These are phyloP conservation scores for Xylaria sp. DNA, from an alignment of 2,329 filamentous ascomycete genomes.

Conservation along the genomic window DNA sequence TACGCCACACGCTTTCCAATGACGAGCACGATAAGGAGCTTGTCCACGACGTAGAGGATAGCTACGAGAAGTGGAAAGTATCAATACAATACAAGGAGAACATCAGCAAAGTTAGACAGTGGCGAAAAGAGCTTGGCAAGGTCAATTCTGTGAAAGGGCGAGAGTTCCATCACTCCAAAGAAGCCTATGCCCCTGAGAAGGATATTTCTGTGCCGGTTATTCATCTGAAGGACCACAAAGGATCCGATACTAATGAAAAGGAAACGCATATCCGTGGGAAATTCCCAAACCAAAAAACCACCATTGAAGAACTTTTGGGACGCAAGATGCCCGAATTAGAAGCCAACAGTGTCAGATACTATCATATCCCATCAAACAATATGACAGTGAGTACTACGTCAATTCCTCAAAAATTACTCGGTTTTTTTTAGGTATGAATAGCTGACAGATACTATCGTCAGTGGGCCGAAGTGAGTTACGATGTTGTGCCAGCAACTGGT, in stretches of 20 bases:
- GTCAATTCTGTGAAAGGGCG: neutral
- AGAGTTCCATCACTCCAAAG: neutral
- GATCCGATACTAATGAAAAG: neutral
- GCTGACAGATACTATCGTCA: conserved; percentile 15
- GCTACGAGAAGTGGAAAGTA: conserved; percentile 16
- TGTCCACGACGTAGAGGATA: conserved; percentile 27
- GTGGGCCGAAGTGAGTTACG: conserved; percentile 46
- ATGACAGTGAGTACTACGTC: conserved; percentile 44
- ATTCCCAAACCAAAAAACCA: conserved; percentile 45
- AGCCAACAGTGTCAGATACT: conserved; percentile 39
- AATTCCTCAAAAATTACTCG: neutral
- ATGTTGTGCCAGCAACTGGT: neutral
- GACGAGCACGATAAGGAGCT: conserved; percentile 39
- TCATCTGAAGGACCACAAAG: conserved; percentile 29
- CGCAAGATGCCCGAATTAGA: neutral
- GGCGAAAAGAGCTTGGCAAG: conserved; percentile 6
- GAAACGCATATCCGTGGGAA: conserved; percentile 31
- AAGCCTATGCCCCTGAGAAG: conserved; percentile 39
- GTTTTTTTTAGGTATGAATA: neutral
- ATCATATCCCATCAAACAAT: conserved; percentile 51
- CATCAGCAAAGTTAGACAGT: conserved; percentile 2
- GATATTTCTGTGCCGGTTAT: conserved; percentile 42
- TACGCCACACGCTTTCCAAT: conserved; percentile 33
- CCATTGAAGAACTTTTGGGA: conserved; percentile 21
- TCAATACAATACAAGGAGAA: neutral